Percentiles rank a stretch among this genome's conserved stretches.
phyloP scores from a whole-genome alignment of 768 basidiomycete species.

The Cytidiella melzeri region DNA sequence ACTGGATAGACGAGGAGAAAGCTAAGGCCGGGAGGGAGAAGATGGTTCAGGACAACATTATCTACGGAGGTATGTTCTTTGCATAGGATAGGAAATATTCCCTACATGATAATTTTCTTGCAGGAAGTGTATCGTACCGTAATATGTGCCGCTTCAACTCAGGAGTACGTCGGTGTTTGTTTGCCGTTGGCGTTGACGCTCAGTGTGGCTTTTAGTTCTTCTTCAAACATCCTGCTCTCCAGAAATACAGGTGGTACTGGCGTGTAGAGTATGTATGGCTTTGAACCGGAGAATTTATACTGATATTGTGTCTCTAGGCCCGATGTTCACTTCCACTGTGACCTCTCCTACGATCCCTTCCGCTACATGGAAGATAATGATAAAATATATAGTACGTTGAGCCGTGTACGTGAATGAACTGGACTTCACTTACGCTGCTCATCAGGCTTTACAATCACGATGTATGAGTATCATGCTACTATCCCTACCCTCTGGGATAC shows the following conservation, averaged over 20 bases:
- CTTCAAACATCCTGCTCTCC: slow-evolving; percentile 61
- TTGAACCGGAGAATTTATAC: slow-evolving; percentile 26
- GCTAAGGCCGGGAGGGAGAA: slow-evolving; percentile 46
- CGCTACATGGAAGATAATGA: slow-evolving; percentile 61
- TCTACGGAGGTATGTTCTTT: slow-evolving; percentile 39
- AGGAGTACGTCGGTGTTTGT: slow-evolving; percentile 42
- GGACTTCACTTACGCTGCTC: slow-evolving; percentile 40
- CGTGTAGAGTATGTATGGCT: slow-evolving; percentile 46
- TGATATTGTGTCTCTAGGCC: slow-evolving; percentile 36
- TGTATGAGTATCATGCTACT: slow-evolving; percentile 60
- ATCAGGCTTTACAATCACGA: slow-evolving; percentile 54
- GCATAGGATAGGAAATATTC: no score
- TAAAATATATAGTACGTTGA: slow-evolving; percentile 53
- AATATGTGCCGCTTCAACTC: slow-evolving; percentile 78
- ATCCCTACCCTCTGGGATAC: slow-evolving; percentile 59
- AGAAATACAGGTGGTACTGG: slow-evolving; percentile 74
- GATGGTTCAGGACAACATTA: slow-evolving; percentile 43
- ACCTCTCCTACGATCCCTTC: slow-evolving; percentile 64
- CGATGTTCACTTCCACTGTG: slow-evolving; percentile 71
- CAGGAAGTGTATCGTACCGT: slow-evolving; percentile 50
- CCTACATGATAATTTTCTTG: slow-evolving; percentile 2
- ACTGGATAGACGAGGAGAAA: slow-evolving; percentile 63
- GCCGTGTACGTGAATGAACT: slow-evolving; percentile 40
- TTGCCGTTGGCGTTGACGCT: no score
- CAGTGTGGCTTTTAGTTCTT: slow-evolving; percentile 34